A percentile compares a stretch with the other conserved stretches of the same genome.
Evolutionary conservation across 2,329 filamentous ascomycete species (phyloP).

Genomic region (Pseudogymnoascus sp.): DNA sequence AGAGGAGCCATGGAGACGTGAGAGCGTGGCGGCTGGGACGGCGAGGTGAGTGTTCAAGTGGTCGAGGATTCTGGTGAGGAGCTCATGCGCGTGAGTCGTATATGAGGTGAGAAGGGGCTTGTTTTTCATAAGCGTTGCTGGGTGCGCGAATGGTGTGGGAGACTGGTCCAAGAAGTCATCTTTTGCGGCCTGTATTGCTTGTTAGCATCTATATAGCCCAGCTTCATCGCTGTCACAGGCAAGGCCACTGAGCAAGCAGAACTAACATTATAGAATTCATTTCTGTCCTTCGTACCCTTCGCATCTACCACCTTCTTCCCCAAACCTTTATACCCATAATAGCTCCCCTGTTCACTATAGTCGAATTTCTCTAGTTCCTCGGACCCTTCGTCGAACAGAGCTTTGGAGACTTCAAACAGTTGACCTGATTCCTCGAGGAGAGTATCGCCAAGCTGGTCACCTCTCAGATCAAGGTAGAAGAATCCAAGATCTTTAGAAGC

Average conservation of each 20-base stretch:
- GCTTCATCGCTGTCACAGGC: background rate
- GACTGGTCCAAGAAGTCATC: conserved; percentile 22
- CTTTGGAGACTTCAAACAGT: conserved; percentile 17
- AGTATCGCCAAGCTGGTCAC: conserved; percentile 16
- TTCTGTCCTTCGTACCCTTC: conserved; percentile 21
- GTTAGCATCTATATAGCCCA: background rate
- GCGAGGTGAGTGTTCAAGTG: conserved; percentile 22
- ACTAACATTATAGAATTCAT: conserved; percentile 25
- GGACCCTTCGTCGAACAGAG: conserved; percentile 31
- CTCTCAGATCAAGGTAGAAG: conserved; percentile 22
- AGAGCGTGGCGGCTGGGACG: conserved; percentile 18
- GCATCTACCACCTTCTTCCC: conserved; percentile 20
- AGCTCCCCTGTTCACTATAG: conserved; percentile 28
- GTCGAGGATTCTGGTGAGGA: conserved; percentile 18
- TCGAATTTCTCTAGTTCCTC: conserved; percentile 48
- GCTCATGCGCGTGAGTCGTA: conserved; percentile 16
- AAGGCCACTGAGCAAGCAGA: background rate
- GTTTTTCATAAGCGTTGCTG: conserved; percentile 18
- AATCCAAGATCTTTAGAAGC: conserved; percentile 22
- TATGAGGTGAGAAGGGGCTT: conserved; percentile 17
- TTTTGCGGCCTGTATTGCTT: conserved; percentile 12
- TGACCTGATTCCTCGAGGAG: conserved; percentile 17
- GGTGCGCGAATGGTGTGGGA: conserved; percentile 16
- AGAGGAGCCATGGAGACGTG: conserved; percentile 15
- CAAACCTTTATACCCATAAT: conserved; percentile 22